Evolutionary conservation across 768 basidiomycete genomes (phyloP).

Genomic region (Terana coerulea): DNA sequence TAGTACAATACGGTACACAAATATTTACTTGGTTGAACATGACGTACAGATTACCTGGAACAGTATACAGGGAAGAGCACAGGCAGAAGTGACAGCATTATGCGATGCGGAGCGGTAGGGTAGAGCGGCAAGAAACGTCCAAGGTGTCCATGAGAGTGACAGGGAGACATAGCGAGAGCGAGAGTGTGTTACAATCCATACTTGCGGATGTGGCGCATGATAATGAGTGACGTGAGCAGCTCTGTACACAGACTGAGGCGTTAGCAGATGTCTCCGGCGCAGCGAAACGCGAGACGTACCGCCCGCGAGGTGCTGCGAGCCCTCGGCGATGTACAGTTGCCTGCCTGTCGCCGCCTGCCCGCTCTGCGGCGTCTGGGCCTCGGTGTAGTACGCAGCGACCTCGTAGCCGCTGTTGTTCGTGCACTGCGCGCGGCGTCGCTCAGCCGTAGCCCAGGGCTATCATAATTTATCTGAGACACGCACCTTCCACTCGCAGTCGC

Average conservation of each 20-base stretch:
- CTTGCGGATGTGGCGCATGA: constrained; percentile 59
- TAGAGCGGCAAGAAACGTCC: background rate
- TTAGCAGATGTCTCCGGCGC: constrained; percentile 5
- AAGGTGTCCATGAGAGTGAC: background rate
- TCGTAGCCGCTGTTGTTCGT: constrained; percentile 46
- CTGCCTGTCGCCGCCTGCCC: background rate
- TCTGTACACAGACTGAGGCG: constrained; percentile 36
- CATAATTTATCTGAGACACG: too few relatives aligned
- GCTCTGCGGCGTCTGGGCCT: background rate
- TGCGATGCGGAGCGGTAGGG: background rate
- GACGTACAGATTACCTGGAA: constrained; percentile 8
- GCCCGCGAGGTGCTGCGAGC: constrained; percentile 48
- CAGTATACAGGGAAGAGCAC: constrained; percentile 1
- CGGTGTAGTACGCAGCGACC: constrained; percentile 52
- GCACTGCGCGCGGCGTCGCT: constrained; percentile 28
- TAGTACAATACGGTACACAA: too few relatives aligned
- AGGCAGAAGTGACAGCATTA: constrained; percentile 1
- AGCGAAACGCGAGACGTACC: constrained; percentile 36
- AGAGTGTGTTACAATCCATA: constrained; percentile 35
- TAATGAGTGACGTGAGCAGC: constrained; percentile 54
- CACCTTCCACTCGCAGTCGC: constrained; percentile 64
- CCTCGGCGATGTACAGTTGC: constrained; percentile 58
- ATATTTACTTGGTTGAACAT: background rate
- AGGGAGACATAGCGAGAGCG: background rate
- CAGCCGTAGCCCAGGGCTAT: too few relatives aligned